Conservation (phyloP, 495 filamentous ascomycete genomes). For the Choiromyces venosus region DNA sequence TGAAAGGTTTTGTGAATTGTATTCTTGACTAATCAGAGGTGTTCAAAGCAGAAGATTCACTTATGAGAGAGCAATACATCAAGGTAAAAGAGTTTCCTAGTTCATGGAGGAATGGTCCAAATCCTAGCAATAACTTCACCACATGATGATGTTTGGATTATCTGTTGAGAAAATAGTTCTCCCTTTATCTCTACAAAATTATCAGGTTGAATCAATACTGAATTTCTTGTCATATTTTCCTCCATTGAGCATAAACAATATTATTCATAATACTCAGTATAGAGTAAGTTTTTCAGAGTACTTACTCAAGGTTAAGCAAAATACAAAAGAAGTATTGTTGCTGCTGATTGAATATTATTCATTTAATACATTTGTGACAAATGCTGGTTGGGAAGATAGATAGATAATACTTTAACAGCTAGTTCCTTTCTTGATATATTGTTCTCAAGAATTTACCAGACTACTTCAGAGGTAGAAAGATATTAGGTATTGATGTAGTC, state of each 20-base stretch:
- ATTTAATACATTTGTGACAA: conserved; percentile 13
- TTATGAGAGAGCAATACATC: conserved; percentile 4
- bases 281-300: conserved; percentile 5
- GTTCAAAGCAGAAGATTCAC: background rate
- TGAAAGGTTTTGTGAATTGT: conserved; percentile 12
- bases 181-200: background rate
- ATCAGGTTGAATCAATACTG: background rate
- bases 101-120: conserved; percentile 3
- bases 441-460: conserved; percentile 22
- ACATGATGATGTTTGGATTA: background rate
- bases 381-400: conserved; percentile 12
- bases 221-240: background rate
- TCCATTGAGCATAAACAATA: background rate
- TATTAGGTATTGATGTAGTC: conserved; percentile 25
- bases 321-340: conserved; percentile 6
- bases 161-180: background rate
- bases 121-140: conserved; percentile 5
- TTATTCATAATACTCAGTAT: conserved; percentile 17
- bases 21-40: conserved; percentile 9
- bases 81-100: conserved; percentile 23
- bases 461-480: conserved; percentile 12
- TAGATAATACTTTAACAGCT: conserved; percentile 4
- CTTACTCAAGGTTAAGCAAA: conserved; percentile 1
- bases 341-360: conserved; percentile 4
- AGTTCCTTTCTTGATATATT: conserved; percentile 10